A percentile compares a stretch with the other conserved stretches of the same genome.
These are phyloP conservation scores for Ascodesmis nigricans DNA, from an alignment of 495 filamentous ascomycete genomes.

Conservation along the genomic window DNA sequence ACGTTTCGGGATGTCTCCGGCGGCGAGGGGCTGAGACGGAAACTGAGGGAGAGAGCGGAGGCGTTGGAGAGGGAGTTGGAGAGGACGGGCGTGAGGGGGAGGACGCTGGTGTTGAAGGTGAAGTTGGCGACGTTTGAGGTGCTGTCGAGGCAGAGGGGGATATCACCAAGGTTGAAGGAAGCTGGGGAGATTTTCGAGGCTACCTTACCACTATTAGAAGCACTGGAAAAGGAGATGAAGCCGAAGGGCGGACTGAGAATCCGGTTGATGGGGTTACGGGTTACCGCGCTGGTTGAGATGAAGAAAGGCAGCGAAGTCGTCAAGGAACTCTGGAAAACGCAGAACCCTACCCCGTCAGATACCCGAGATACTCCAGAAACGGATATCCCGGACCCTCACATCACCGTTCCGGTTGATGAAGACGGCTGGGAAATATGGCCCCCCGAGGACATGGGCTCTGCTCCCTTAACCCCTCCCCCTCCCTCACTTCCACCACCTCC, in stretches of 20 bases:
- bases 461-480: constrained; percentile 10
- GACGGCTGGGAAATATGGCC: constrained; percentile 45
- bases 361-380: too few species aligned
- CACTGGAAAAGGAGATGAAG: constrained; percentile 69
- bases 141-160: constrained; percentile 53
- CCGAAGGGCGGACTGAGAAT: constrained; percentile 39
- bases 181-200: constrained; percentile 71
- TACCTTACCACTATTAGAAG: constrained; percentile 60
- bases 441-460: constrained; percentile 39
- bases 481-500: background rate
- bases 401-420: constrained; percentile 16
- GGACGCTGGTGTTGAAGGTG: constrained; percentile 75
- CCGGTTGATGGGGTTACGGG: constrained; percentile 69
- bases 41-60: constrained; percentile 56
- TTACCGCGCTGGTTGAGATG: constrained; percentile 66
- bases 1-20: constrained; percentile 70
- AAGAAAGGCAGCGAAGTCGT: constrained; percentile 35
- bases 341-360: too few species aligned
- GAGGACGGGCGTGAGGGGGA: constrained; percentile 63
- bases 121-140: constrained; percentile 93
- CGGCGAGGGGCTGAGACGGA: constrained; percentile 44
- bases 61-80: constrained; percentile 73
- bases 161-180: constrained; percentile 43
- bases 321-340: constrained; percentile 43
- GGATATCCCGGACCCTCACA: too few species aligned